Evolutionary conservation across 257 asterid genomes (phyloP), one percentile per base, ranked within the genome.

Genomic region (Solanum chiquidenum): DNA sequence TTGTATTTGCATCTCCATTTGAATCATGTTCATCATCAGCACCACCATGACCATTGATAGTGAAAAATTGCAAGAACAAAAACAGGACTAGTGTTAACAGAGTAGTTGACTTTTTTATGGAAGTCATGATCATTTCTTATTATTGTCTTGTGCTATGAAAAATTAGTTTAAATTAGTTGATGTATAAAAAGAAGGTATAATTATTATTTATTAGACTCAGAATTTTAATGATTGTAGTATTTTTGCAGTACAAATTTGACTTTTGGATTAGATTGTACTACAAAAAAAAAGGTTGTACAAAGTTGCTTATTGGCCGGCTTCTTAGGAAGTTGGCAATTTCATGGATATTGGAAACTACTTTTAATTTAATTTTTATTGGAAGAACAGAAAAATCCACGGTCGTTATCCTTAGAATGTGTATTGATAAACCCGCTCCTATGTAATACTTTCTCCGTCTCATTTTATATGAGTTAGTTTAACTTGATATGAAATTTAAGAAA

Each of bases 31-130:
- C 23, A 27, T 69, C 89, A 60, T 88, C 88, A 46, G n/a, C 31
- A 27, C 95, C 95, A n/a, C 98, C 94, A 72, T 95, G 98, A 4
- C 92, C 88, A 25, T 64, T 80, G 87, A 76, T 91, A 52, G 52
- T 83, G 79, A 93, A 85, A 60, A 89, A 40, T 2, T 93, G 94
- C 75, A 92, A 84, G 88, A 91, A 87, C 2, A 94, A n/a, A 16
- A 93, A 25, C 16, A 88, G 31, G 31, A 88, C 20, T 8, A 88
- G 62, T 38, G 87, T 77, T 92, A 95, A 73, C 44, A 90, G 62
- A 90, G 87, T 64, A 86, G 94, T 92, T 91, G 98, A 92, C 92
- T 90, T 93, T 69, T 66, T 75, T 29, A 44, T 55, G 23, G 90
- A 89, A 27, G 90, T 87, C 93, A 91, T 92, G 12, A 18, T 25